A percentile compares a stretch with the other conserved stretches of the same genome.
Evolutionary conservation across 257 asterid species (phyloP).

Genomic region (Phtheirospermum japonicum): DNA sequence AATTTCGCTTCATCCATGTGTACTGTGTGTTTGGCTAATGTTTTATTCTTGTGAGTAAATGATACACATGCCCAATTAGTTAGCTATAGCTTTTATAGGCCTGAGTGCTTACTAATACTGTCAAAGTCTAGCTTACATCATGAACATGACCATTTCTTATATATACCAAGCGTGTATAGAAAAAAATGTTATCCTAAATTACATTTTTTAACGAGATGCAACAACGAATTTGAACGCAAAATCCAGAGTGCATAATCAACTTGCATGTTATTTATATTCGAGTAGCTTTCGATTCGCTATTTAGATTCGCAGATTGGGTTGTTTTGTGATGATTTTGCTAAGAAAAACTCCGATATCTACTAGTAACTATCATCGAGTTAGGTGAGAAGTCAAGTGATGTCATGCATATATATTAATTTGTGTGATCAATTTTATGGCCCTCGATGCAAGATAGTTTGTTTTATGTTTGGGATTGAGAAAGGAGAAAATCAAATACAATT

Average conservation of each 20-base stretch:
- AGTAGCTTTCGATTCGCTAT: background rate
- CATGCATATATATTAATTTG: background rate
- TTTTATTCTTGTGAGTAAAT: background rate
- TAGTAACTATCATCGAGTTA: too few relatives aligned
- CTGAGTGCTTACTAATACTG: too few relatives aligned
- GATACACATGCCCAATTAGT: background rate
- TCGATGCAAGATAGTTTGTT: background rate
- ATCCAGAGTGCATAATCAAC: background rate
- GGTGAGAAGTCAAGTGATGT: too few relatives aligned
- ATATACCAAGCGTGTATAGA: too few relatives aligned
- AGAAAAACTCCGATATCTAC: too few relatives aligned
- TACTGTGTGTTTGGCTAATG: background rate
- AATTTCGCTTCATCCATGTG: conserved; percentile 27
- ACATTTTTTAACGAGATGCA: too few relatives aligned
- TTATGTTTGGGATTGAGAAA: conserved; percentile 22
- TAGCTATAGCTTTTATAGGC: background rate
- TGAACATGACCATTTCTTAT: too few relatives aligned
- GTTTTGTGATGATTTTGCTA: too few relatives aligned
- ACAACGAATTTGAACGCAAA: too few relatives aligned
- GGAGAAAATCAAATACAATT: background rate
- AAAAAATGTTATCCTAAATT: too few relatives aligned
- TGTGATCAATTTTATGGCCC: background rate
- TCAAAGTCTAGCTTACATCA: too few relatives aligned
- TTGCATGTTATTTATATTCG: background rate
- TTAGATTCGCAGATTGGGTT: background rate